Evolutionary conservation across 1,139 yeast species (phyloP).

Genomic region (Hyphopichia khmerensis): DNA sequence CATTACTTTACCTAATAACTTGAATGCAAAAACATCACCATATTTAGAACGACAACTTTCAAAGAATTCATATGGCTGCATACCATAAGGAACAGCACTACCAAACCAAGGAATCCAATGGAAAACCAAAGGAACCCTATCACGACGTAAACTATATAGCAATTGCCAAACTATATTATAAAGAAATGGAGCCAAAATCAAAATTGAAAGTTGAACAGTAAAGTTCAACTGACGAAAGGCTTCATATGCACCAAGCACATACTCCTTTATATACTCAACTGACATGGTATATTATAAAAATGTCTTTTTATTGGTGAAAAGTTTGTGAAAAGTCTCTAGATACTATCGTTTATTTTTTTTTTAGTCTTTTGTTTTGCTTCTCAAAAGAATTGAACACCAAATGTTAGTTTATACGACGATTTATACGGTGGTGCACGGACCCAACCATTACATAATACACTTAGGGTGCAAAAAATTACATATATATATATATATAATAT

Average conservation of each 20-base stretch:
- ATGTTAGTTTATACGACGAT: too few relatives aligned
- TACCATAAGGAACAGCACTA: conserved; percentile 83
- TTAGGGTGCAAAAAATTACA: too few relatives aligned
- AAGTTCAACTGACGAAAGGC: neutral
- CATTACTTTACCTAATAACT: conserved; percentile 87
- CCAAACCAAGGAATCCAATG: conserved; percentile 97
- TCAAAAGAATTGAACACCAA: too few relatives aligned
- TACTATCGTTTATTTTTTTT: neutral
- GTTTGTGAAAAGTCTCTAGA: too few relatives aligned
- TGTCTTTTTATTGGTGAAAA: too few relatives aligned
- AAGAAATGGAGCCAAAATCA: conserved; percentile 49
- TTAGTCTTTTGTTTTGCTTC: too few relatives aligned
- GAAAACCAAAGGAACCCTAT: conserved; percentile 84
- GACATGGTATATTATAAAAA: too few relatives aligned
- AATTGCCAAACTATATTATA: conserved; percentile 72
- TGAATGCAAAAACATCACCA: conserved; percentile 91
- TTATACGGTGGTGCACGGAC: too few relatives aligned
- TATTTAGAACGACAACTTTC: conserved; percentile 71
- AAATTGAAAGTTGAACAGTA: conserved; percentile 29
- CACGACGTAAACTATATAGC: conserved; percentile 67
- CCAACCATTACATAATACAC: too few relatives aligned
- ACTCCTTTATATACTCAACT: neutral
- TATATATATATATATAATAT: too few relatives aligned
- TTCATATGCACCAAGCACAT: neutral
- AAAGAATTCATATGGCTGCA: conserved; percentile 90